phyloP scores from a whole-genome alignment of 202 grass and related monocot species.

The Hordeum pubiflorum region DNA sequence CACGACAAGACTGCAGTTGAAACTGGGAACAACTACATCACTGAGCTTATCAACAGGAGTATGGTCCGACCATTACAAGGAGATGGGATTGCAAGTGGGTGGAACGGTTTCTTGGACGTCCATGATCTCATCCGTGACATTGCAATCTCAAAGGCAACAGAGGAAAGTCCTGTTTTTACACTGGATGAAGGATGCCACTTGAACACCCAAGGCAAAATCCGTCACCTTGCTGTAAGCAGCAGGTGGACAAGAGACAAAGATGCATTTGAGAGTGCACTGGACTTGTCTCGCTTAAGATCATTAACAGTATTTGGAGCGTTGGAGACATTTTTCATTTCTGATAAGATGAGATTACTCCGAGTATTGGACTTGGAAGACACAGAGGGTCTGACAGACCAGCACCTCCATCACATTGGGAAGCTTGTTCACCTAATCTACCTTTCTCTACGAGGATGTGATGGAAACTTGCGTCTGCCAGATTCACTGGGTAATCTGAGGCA shows the following conservation, averaged over 20 bases:
- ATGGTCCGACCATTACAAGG: constrained; percentile 5
- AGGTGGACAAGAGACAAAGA: not conserved
- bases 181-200: not conserved
- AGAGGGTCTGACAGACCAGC: not conserved
- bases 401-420: not conserved
- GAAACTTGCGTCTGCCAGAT: not conserved
- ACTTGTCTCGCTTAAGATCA: not conserved
- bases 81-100: not conserved
- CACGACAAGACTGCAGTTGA: not conserved
- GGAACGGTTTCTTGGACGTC: not conserved
- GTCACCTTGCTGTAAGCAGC: not conserved
- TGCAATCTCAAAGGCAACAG: not conserved
- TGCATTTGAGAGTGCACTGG: not conserved
- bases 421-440: not conserved
- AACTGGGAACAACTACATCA: not conserved
- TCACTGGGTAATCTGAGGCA: not conserved
- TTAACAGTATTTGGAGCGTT: not conserved
- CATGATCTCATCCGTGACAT: constrained; percentile 37
- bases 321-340: not conserved
- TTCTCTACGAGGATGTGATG: not conserved
- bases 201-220: not conserved
- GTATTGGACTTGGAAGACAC: constrained; percentile 30
- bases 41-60: constrained; percentile 20
- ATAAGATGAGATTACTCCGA: not conserved
- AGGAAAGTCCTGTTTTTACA: constrained; percentile 11